Evolutionary conservation across 2,329 filamentous ascomycete genomes (phyloP).

Genomic region (Colletotrichum sojae): DNA sequence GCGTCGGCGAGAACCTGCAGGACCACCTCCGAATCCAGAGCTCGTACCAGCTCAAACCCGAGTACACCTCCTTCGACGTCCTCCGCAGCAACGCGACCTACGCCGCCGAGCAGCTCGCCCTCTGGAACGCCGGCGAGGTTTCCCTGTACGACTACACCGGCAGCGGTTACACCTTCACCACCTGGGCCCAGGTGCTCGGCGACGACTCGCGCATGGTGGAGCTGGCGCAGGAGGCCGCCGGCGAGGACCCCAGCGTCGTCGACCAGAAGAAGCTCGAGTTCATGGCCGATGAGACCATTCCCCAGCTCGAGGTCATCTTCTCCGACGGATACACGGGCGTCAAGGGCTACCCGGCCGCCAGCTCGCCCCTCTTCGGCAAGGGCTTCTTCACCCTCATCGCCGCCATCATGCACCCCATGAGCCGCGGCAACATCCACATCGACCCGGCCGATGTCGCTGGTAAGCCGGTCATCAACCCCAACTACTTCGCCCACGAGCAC

Average conservation of each 20-base stretch:
- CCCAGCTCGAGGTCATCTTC: slow-evolving; percentile 60
- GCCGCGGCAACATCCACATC: slow-evolving; percentile 52
- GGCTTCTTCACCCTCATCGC: slow-evolving; percentile 48
- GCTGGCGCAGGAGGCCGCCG: slow-evolving; percentile 51
- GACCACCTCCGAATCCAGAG: slow-evolving; percentile 52
- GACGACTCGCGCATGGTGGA: slow-evolving; percentile 49
- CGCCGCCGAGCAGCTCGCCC: slow-evolving; percentile 55
- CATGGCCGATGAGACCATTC: slow-evolving; percentile 53
- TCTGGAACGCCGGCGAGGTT: slow-evolving; percentile 49
- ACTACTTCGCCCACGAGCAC: slow-evolving; percentile 45
- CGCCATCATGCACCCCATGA: slow-evolving; percentile 50
- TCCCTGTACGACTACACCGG: slow-evolving; percentile 58
- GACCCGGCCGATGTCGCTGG: slow-evolving; percentile 49
- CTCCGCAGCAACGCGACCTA: slow-evolving; percentile 50
- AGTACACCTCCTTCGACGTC: slow-evolving; percentile 50
- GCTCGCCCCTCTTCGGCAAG: slow-evolving; percentile 48
- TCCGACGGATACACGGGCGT: slow-evolving; percentile 60
- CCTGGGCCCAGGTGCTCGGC: slow-evolving; percentile 55
- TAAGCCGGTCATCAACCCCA: slow-evolving; percentile 52
- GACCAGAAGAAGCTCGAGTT: slow-evolving; percentile 57
- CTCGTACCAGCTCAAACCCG: slow-evolving; percentile 51
- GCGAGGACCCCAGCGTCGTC: slow-evolving; percentile 47
- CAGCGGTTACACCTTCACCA: slow-evolving; percentile 57
- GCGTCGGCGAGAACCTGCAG: slow-evolving; percentile 62
- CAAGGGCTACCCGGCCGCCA: slow-evolving; percentile 51